Base-by-base conservation (phyloP, 1,139 yeast genomes). In the Saccharomyces hybrid region DNA sequence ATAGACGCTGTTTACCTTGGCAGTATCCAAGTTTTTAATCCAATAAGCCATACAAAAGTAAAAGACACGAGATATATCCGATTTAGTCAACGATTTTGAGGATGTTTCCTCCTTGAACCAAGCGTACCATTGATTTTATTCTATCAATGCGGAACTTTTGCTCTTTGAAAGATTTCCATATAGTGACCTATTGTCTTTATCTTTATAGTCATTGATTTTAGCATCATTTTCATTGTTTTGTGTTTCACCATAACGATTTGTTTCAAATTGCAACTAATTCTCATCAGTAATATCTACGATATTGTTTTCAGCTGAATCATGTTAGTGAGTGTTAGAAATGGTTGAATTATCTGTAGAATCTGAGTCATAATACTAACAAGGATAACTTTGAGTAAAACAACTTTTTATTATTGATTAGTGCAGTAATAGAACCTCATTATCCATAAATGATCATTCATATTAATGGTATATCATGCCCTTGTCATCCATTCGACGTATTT, bases 51-150 rank as follows among this genome's bases (percentile, higher is more conserved):
- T 71, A 63, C 83, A 74, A 2, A 84, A 77, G 64, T 79, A 82
- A 49, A 81, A 71, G 1, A 86, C 77, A 54, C 84, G 71, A 51
- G 81, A 64, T 25, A 83, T 60, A 63, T 85, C 91, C 52, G 84
- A 69, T 63, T 85, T 85, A 61, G 78, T 60, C 52, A 84, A 71
- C 52, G 84, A 73, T 57, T 67, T 69, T 64, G 78, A 75, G 1
- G 88, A 75, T 57, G 78, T 83, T 56, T 72, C 75, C 32, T 78
- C 80, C 59, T 81, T 81, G 63, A 80, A 84, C 89, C 89, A 84
- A 54, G 78, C 75, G 67, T 75, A 83, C 84, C 85, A 83, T 62
- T 77, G 78, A 56, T 79, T 78, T 31, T 68, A 67, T 61, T 34
- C 70, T 70, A 55, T 72, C 75, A 46, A 75, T 69, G 54, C 87